Evolutionary conservation across 2,329 filamentous ascomycete species (phyloP), one percentile per base, ranked within the genome.

Genomic region (Pseudogymnoascus sp.): DNA sequence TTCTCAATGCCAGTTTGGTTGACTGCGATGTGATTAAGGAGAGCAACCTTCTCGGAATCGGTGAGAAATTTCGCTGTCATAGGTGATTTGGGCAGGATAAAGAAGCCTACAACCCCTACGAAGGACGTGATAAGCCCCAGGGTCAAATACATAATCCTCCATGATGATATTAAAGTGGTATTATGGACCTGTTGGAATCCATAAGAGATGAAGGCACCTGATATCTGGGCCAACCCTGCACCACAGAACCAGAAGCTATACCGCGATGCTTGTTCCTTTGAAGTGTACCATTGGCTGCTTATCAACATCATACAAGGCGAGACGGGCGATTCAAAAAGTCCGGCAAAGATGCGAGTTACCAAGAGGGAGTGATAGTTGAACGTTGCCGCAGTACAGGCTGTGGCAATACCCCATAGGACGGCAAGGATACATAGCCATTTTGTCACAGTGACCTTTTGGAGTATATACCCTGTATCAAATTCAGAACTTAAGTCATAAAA

Each of bases 201-300:
- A 67, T 80, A 86, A 3, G 78, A 80, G 19, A 81, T 72, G 25
- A 78, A 64, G 1, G 78, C 79, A 5, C 79, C 79, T 34, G 78
- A 39, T 19, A 80, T 83, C 73, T 87, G 84, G 4, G 83, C 83
- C 13, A 84, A 72, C 1, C 85, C 85, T 8, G 86, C 76, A 11
- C 84, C 84, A 36, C 80, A 77, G 70, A 85, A 86, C 85, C 84
- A 87, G 70, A 86, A 79, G 25, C 80, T 82, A 71, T 85, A 85
- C 6, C 85, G 79, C 6, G 83, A 81, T 3, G 83, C 81, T 70
- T 83, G 82, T 71, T 87, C 85, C 1, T 76, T 76, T 64, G 80
- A 80, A 25, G 78, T 81, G 69, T 85, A 87, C 79, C 82, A 87
- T 70, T 83, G 79, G 65, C 81, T 83, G 67, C 80, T 85, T 68